Evolutionary conservation across 1,284 basidiomycete species (phyloP), one percentile per base, ranked within the genome.

Genomic region (Thelephora terrestris): DNA sequence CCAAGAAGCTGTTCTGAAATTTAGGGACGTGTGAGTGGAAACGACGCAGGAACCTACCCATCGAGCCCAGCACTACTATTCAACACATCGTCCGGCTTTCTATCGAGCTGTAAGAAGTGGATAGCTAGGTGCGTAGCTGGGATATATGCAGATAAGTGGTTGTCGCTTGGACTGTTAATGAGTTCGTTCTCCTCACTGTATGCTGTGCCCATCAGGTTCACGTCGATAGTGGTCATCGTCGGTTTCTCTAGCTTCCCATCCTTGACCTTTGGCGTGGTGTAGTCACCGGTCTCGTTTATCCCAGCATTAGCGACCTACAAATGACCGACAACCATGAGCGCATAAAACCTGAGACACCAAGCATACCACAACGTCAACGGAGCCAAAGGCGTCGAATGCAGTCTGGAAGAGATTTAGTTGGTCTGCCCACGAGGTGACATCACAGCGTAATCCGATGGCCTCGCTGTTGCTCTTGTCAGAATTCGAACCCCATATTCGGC

Each of bases 361-460:
- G 46, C 58, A 9, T 54, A 78, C 74, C 46, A 78, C 75, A 50
- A 75, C 60, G 56, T 79, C 76, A 1, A 76, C 71, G 5, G 68
- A 56, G 35, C 73, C 75, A 53, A 65, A 78, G 43, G 59, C 65
- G 23, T 65, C 51, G 18, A 74, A 63, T 1, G 73, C 71, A 16
- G 71, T 58, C 51, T 79, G 71, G 53, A 80, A 81, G 54, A 81
- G 58, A 0, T 64, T 61, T 4, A 75, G 66, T 47, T 75, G 75
- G 32, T 78, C 69, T 2, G 79, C 76, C 71, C 76, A 83, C 1
- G 62, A 57, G 1, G 69, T 67, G 21, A 81, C 79, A 55, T 81
- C 66, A 57, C 76, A 78, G 36, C 62, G 64, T 17, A 67, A 58
- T 18, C 57, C 69, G 9, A 63, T 56, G 2, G 76, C 77, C n/a